Evolutionary conservation across 2,329 filamentous ascomycete species (phyloP), one percentile per base, ranked within the genome.

Genomic region (Ophiostoma ulmi): DNA sequence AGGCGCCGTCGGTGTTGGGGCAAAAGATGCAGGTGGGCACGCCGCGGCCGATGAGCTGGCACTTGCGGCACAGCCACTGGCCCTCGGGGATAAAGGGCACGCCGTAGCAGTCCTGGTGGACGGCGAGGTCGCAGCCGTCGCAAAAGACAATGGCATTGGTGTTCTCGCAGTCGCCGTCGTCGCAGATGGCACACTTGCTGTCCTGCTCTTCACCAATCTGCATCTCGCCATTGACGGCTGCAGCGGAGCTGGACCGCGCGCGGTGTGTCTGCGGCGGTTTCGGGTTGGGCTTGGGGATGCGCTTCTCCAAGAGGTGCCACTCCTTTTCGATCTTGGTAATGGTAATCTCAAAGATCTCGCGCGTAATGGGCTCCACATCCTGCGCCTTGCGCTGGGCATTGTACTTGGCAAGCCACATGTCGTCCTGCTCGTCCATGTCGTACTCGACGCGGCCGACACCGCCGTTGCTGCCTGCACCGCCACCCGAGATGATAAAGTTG

Each of bases 281-380:
- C 0, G 94, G 94, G 77, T 97, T 97, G 17, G 94, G 93, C 78
- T 99, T 99, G 0, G 95, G 95, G 77, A 99, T 98, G 72, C 93
- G 87, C 82, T 97, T 97, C 80, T 99, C 95, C 8, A 99, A 83
- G 6, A 92, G 91, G 79, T 98, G 93, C 92, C 95, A 99, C 79
- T 98, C 94, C 80, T 97, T 97, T 80, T 99, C 95, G 72, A 99
- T 97, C 79, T 97, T 97, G 11, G 95, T 99, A 81, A 99, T 96
- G 20, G 94, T 96, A 73, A 98, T 96, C 79, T 99, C 95, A 77
- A 99, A 97, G 68, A 97, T 88, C 73, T 97, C 94, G 26, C 94
- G 92, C 67, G 94, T 96, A 76, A 99, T 95, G 1, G 89, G 85
- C 75, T 96, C 92, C 31, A 92, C 87, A 65, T 90, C 88, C 22